Evolutionary conservation across 1,284 basidiomycete species (phyloP).

Genomic region (Heliocybe sulcata): DNA sequence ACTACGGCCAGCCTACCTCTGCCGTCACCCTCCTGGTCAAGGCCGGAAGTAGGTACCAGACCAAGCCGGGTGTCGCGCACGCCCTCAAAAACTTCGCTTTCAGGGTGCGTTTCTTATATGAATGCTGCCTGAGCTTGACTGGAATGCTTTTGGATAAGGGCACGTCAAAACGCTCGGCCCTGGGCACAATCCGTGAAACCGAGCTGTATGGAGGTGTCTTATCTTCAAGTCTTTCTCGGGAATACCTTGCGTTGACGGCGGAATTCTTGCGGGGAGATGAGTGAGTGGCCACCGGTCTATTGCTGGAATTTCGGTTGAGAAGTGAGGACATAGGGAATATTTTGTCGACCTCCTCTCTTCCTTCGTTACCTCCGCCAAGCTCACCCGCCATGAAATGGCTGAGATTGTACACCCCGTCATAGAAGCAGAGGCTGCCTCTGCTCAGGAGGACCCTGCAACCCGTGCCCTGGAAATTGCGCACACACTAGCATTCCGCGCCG

Average conservation of each 20-base stretch:
- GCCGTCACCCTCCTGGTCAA: conserved; percentile 87
- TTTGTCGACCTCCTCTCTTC: conserved; percentile 86
- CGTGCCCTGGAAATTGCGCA: conserved; percentile 81
- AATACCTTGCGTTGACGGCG: conserved; percentile 46
- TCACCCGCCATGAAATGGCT: conserved; percentile 78
- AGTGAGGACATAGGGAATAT: conserved; percentile 47
- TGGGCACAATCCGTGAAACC: conserved; percentile 88
- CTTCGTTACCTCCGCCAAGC: conserved; percentile 76
- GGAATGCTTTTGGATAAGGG: conserved; percentile 39
- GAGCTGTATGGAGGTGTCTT: conserved; percentile 94
- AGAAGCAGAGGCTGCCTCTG: conserved; percentile 61
- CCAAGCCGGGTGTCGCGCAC: conserved; percentile 83
- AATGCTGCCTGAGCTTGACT: not conserved
- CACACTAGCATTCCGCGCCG: conserved; percentile 82
- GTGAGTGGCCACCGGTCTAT: conserved; percentile 47
- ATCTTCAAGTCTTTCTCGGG: conserved; percentile 44
- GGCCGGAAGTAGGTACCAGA: conserved; percentile 84
- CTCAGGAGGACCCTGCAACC: conserved; percentile 53
- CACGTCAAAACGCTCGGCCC: conserved; percentile 78
- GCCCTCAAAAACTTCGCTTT: conserved; percentile 94
- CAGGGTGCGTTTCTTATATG: conserved; percentile 57
- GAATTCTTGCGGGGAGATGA: conserved; percentile 96
- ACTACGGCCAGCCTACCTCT: conserved; percentile 76
- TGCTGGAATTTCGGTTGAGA: conserved; percentile 4
- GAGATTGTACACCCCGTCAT: conserved; percentile 82